These are phyloP conservation scores for Collybia sordida DNA, from an alignment of 768 basidiomycete species.

Conservation along the genomic window DNA sequence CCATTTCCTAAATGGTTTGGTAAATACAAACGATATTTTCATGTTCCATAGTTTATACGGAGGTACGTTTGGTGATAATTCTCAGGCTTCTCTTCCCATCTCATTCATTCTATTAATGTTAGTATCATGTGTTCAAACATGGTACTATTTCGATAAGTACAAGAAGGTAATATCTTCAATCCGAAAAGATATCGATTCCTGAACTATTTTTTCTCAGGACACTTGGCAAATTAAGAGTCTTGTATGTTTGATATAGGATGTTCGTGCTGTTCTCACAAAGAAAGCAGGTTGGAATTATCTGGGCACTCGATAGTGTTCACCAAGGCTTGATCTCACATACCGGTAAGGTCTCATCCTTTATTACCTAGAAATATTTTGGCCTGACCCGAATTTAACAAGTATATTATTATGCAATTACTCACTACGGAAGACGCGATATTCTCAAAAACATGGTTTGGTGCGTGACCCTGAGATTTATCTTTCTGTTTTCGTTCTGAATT, in stretches of 20 bases:
- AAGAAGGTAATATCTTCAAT: conserved; percentile 25
- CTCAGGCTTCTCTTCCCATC: background rate
- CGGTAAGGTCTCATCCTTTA: conserved; percentile 30
- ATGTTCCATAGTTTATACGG: conserved; percentile 42
- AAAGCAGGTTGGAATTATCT: conserved; percentile 42
- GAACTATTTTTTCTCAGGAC: conserved; percentile 26
- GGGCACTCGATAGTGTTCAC: conserved; percentile 51
- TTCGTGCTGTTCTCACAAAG: background rate
- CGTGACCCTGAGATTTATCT: conserved; percentile 10
- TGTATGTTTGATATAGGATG: conserved; percentile 24
- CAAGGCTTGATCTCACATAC: conserved; percentile 58
- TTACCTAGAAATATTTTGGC: background rate
- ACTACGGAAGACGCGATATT: conserved; percentile 42
- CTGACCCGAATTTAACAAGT: conserved; percentile 29
- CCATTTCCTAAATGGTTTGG: background rate
- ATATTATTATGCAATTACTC: conserved; percentile 52
- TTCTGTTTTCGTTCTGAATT: too few relatives aligned
- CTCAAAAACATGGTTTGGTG: conserved; percentile 48
- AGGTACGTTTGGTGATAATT: conserved; percentile 34
- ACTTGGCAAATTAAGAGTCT: conserved; percentile 52
- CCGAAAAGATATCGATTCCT: too few relatives aligned
- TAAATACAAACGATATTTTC: background rate
- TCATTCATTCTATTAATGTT: background rate
- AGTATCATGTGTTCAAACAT: conserved; percentile 59
- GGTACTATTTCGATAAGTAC: conserved; percentile 54